phyloP scores from a whole-genome alignment of 139 green algal species.

The Diplosphaera chodatii region DNA sequence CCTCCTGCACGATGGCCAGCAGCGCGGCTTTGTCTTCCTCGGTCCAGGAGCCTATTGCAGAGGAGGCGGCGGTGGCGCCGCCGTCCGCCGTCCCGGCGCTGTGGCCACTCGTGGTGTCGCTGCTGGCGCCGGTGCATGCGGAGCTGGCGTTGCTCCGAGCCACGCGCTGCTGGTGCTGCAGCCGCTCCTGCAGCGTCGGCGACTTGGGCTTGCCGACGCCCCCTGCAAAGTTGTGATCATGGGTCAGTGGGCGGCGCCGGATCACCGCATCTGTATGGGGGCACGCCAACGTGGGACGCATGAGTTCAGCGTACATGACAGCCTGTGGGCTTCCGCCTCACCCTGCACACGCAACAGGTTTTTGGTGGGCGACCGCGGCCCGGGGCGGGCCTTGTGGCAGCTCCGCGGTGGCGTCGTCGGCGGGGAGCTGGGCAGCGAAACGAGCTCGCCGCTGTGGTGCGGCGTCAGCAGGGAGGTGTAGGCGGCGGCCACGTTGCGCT shows the following conservation, averaged over 20 bases:
- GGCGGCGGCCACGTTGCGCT: not conserved
- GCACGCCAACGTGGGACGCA: too few relatives aligned
- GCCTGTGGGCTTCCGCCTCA: too few relatives aligned
- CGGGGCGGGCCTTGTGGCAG: not conserved
- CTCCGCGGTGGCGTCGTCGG: not conserved
- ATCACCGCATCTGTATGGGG: too few relatives aligned
- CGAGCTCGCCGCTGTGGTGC: not conserved
- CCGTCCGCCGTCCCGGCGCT: not conserved
- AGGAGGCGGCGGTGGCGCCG: not conserved
- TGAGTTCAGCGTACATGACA: too few relatives aligned
- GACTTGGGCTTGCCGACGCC: not conserved
- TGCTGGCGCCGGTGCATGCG: not conserved
- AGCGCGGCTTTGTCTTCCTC: constrained; percentile 12
- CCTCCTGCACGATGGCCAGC: not conserved
- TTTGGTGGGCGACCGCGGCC: constrained; percentile 1
- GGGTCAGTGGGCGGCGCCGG: too few relatives aligned
- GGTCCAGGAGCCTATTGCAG: constrained; percentile 7
- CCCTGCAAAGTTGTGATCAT: not conserved
- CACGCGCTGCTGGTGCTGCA: not conserved
- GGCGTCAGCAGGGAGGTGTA: not conserved
- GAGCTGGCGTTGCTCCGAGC: constrained; percentile 1
- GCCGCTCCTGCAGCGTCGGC: not conserved
- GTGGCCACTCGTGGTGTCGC: not conserved
- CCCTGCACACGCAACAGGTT: not conserved
- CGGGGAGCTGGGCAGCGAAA: not conserved